phyloP scores from a whole-genome alignment of 179 eudicot genomes.

The Dionaea muscipula region DNA sequence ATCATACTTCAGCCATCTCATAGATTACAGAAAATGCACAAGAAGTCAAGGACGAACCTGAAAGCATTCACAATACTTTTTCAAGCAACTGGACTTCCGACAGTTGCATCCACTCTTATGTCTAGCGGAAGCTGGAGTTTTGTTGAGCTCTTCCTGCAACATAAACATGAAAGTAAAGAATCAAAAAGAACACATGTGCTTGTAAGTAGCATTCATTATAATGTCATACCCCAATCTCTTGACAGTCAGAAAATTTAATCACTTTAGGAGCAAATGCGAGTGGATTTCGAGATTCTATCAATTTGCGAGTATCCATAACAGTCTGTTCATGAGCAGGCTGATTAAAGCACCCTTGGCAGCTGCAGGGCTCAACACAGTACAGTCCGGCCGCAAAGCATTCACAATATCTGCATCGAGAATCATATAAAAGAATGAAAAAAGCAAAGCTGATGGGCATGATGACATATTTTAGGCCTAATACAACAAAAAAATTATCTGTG shows the following conservation, averaged over 20 bases:
- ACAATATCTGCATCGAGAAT: constrained; percentile 57
- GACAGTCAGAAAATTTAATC: constrained; percentile 33
- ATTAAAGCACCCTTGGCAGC: constrained; percentile 78
- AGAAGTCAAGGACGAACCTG: constrained; percentile 23
- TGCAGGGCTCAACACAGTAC: constrained; percentile 86
- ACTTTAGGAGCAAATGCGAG: constrained; percentile 99
- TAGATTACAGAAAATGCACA: background rate
- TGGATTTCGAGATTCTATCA: constrained; percentile 89
- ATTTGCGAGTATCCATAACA: constrained; percentile 78
- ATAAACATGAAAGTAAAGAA: background rate
- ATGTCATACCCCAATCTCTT: constrained; percentile 33
- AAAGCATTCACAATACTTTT: constrained; percentile 54
- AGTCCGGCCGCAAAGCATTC: constrained; percentile 99
- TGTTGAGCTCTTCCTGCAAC: constrained; percentile 25
- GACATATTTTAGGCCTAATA: background rate
- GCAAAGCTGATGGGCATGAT: background rate
- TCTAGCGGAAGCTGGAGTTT: constrained; percentile 43
- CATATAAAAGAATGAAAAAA: background rate
- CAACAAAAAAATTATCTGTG: too few species aligned
- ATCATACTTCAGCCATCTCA: constrained; percentile 6
- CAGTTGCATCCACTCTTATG: constrained; percentile 58
- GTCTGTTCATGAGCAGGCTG: constrained; percentile 73
- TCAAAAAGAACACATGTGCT: background rate
- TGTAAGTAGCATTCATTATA: background rate
- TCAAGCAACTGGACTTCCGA: constrained; percentile 45